Evolutionary conservation across 495 filamentous ascomycete genomes (phyloP).

Genomic region (Podospora anserina): DNA sequence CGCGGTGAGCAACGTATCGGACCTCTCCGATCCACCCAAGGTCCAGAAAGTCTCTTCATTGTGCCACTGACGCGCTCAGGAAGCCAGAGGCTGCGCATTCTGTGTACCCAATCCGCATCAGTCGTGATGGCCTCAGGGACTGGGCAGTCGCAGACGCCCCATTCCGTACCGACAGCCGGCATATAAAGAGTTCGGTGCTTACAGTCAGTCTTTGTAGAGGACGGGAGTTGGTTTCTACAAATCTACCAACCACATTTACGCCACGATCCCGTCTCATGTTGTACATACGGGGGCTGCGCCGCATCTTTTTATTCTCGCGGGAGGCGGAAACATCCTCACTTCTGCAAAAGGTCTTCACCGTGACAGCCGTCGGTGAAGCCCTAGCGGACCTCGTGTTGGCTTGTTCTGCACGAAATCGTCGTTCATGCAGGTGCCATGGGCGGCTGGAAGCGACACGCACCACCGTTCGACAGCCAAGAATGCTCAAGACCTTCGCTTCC

Average conservation of each 20-base stretch:
- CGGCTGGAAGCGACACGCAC: neutral
- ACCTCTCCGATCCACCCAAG: neutral
- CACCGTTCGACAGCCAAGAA: neutral
- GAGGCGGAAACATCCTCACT: constrained; percentile 4
- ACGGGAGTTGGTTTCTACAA: too few relatives aligned
- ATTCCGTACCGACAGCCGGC: neutral
- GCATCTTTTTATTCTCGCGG: constrained; percentile 13
- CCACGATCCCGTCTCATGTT: constrained; percentile 10
- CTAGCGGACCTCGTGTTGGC: neutral
- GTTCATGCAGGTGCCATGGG: neutral
- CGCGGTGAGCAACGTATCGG: neutral
- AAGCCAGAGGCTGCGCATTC: neutral
- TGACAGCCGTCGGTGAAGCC: neutral
- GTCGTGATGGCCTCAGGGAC: neutral
- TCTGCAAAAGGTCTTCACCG: neutral
- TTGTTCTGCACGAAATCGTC: neutral
- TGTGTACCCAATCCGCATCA: neutral
- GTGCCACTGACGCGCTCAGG: neutral
- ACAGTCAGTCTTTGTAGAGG: neutral
- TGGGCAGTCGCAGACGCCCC: neutral
- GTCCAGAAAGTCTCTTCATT: neutral
- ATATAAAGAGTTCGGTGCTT: neutral
- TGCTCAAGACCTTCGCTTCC: constrained; percentile 5
- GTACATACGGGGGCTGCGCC: constrained; percentile 3
- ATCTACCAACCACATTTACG: constrained; percentile 2